Base-by-base conservation (phyloP, 345 rosid genomes). In the Brassica incana region DNA sequence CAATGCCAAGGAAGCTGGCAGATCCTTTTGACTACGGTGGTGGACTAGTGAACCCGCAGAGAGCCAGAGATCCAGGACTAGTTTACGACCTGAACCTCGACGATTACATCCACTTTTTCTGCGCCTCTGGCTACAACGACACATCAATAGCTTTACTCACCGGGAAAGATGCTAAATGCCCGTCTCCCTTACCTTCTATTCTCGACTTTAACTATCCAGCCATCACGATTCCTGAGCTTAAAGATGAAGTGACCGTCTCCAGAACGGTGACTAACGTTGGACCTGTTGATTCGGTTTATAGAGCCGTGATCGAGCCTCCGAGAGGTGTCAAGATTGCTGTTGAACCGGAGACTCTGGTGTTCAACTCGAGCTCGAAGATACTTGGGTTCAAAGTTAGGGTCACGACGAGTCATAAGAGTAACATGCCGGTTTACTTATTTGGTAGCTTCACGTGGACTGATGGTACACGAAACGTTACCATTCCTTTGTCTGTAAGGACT, bases 361-460 rank as follows among this genome's bases (percentile, higher is more conserved):
- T 78, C 36, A 1, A 3, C 6, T 40, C 56, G 6, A 40, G n/a
- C 54, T 59, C 38, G 30, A 79, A 73, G 30, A 72, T 43, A 79
- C 77, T 72, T 64, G 69, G 1, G 54, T 78, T 38, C 59, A 72
- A 66, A 60, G 74, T 79, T 40, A 79, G 64, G 50, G 74, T 73
- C 20, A 59, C 82, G n/a, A 30, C 73, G 14, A 59, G 58, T 79
- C 64, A 32, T 73, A 73, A 67, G 64, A 60, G 63, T 58, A 60
- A 67, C 43, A 60, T 33, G 38, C 7, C 69, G 33, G 50, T 29
- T 45, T 79, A 30, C 69, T 5, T 67, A 2, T 73, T 73, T 73
- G 74, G 82, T 67, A 73, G 74, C 67, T 67, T 79, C 30, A 48
- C 56, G 74, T 79, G 78, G 82, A 79, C 74, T 32, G 78, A 79